Base-by-base conservation (phyloP, 306 rosid genomes). In the Gillenia trifoliata region DNA sequence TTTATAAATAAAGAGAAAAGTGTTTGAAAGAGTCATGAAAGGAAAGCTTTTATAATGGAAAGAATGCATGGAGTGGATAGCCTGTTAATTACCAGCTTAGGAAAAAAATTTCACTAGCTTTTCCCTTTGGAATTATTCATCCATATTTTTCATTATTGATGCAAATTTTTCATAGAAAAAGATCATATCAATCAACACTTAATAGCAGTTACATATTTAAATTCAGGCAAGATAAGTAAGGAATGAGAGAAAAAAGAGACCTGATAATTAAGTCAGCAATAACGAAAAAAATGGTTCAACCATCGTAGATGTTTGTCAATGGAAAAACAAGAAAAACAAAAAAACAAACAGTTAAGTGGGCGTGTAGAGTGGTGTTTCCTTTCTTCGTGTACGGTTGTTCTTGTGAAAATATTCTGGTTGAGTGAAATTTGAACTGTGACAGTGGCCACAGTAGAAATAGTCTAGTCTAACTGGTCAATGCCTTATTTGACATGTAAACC, bases 391-490 rank as follows among this genome's bases (percentile, higher is more conserved):
- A n/a, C n/a, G n/a, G n/a, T n/a, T n/a, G n/a, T n/a, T n/a, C n/a
- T n/a, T n/a, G n/a, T n/a, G n/a, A n/a, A n/a, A n/a, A n/a, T n/a
- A n/a, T n/a, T n/a, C n/a, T n/a, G n/a, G n/a, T n/a, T n/a, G n/a
- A n/a, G n/a, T n/a, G n/a, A n/a, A n/a, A n/a, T n/a, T n/a, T n/a
- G n/a, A n/a, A 85, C 31, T 70, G 50, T 13, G 56, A 40, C 7
- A 36, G 41, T 29, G 19, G 66, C 36, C 45, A 36, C 43, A 11
- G 41, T 36, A 50, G 13, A 62, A 70, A 29, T 63, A 71, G 70
- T 75, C 84, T 2, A 69, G 59, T 68, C 19, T 40, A 65, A 64
- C 11, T 55, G 73, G 71, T 74, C 84, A 76, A 68, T 55, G 25
- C 17, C 45, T 23, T 31, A 64, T 64, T 64, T 20, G 28, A 64